Evolutionary conservation across 169 alveolate genomes (phyloP).

Genomic region (Plasmodium sp.): DNA sequence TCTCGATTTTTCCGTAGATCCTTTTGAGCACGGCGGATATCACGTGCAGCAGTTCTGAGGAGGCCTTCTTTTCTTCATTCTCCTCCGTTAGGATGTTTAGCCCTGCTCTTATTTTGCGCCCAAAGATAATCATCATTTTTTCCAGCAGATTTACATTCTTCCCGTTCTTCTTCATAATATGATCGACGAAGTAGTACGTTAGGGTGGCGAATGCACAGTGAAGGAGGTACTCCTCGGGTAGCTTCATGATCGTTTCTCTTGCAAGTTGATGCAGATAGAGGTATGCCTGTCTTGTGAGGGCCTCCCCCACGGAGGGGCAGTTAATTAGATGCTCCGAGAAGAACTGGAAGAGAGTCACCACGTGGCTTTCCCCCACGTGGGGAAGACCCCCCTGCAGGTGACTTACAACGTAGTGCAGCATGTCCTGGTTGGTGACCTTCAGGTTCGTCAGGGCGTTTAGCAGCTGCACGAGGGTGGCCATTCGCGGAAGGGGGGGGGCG

Average conservation of each 20-base stretch:
- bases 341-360: constrained; percentile 39
- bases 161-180: not conserved
- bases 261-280: not conserved
- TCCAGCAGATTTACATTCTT: constrained; percentile 28
- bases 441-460: constrained; percentile 28
- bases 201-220: constrained; percentile 31
- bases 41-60: constrained; percentile 12
- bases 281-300: not conserved
- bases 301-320: not conserved
- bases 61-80: constrained; percentile 23
- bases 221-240: constrained; percentile 14
- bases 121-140: constrained; percentile 11
- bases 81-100: not conserved
- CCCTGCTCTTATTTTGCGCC: constrained; percentile 32
- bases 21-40: constrained; percentile 23
- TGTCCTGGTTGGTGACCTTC: constrained; percentile 26
- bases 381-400: not conserved
- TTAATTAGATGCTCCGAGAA: constrained; percentile 25
- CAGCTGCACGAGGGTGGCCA: not conserved
- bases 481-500: not conserved
- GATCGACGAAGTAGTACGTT: constrained; percentile 28
- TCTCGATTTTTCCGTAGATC: constrained; percentile 24
- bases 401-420: constrained; percentile 6
- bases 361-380: not conserved
- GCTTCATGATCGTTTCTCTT: not conserved